Evolutionary conservation across 441 rosid species (phyloP).

Genomic region (Gossypium davidsonii): DNA sequence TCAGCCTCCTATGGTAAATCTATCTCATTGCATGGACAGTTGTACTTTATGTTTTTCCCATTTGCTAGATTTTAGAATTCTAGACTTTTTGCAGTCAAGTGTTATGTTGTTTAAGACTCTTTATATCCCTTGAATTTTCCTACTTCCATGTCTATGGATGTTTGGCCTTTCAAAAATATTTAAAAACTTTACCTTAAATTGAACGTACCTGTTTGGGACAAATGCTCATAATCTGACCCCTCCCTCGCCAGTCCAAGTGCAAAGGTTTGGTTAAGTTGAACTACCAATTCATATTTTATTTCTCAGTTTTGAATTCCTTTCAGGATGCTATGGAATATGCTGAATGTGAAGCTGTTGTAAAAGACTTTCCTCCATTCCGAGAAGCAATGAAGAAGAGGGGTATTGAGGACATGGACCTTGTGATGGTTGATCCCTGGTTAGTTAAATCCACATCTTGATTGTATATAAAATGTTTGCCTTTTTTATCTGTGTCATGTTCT

Average conservation of each 20-base stretch:
- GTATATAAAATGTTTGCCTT: background rate
- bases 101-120: background rate
- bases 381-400: conserved; percentile 56
- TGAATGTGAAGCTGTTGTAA: conserved; percentile 49
- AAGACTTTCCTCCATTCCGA: conserved; percentile 36
- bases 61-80: conserved; percentile 3
- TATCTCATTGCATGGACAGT: background rate
- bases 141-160: background rate
- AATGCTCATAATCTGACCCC: background rate
- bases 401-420: conserved; percentile 48
- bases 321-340: conserved; percentile 51
- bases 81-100: background rate
- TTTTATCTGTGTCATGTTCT: conserved; percentile 5
- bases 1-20: conserved; percentile 47
- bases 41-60: background rate
- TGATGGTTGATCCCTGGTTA: conserved; percentile 53
- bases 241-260: background rate
- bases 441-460: conserved; percentile 8
- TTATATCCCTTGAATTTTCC: background rate
- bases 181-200: background rate
- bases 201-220: background rate
- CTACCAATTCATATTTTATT: background rate
- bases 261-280: background rate
- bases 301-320: conserved; percentile 5
- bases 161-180: background rate